Conservation (phyloP, 768 basidiomycete genomes). For the Roridomyces roridus region DNA sequence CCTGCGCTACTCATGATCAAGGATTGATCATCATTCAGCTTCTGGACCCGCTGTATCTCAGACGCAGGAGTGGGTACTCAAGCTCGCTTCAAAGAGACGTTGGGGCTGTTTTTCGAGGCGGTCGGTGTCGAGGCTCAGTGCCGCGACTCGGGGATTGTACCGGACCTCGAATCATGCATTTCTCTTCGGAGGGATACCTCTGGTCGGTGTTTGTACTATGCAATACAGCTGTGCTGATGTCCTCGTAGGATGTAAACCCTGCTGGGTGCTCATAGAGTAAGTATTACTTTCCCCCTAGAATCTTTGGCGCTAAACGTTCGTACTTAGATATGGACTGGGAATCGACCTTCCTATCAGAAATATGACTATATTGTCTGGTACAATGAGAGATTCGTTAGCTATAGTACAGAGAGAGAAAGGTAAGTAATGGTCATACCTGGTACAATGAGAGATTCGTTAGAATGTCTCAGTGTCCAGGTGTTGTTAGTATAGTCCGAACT, state of each 20-base stretch:
- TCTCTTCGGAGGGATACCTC: conserved; percentile 76
- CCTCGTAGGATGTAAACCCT: conserved; percentile 63
- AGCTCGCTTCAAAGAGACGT: conserved; percentile 73
- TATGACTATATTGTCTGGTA: no score
- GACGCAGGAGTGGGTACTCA: conserved; percentile 64
- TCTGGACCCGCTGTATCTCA: conserved; percentile 67
- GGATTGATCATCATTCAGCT: conserved; percentile 47
- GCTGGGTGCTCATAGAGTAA: conserved; percentile 78
- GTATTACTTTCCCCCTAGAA: conserved; percentile 23
- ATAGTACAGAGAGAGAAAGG: no score
- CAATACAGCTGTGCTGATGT: conserved; percentile 22
- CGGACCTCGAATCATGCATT: conserved; percentile 79
- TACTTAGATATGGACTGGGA: conserved; percentile 61
- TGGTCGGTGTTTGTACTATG: conserved; percentile 42
- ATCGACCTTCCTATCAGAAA: no score
- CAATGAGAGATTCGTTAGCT: no score
- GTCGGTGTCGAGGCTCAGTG: conserved; percentile 67
- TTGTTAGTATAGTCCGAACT: no score
- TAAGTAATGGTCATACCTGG: no score
- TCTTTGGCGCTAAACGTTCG: conserved; percentile 7
- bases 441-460: no score
- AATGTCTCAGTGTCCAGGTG: no score
- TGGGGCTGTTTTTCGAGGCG: conserved; percentile 72
- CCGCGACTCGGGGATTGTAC: conserved; percentile 58
- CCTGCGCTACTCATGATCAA: conserved; percentile 9